Base-by-base conservation (phyloP, 139 green algal genomes). In the Mesotaenium endlicherianum region DNA sequence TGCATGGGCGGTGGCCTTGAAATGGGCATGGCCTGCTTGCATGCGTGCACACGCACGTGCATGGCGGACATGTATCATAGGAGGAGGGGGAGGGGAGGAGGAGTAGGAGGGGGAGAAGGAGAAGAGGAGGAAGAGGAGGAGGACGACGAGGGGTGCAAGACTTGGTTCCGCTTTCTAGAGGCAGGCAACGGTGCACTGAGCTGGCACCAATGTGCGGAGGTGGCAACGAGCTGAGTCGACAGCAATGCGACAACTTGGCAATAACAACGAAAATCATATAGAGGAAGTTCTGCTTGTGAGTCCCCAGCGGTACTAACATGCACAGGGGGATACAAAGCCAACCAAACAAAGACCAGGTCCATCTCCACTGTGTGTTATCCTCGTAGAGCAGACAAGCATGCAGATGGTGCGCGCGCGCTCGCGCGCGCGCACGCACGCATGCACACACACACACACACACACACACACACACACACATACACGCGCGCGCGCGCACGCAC, bases 291-390 rank as follows among this genome's bases (percentile, higher is more conserved):
- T n/a, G n/a, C n/a, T n/a, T n/a, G n/a, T n/a, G n/a, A n/a, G n/a
- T n/a, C n/a, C n/a, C 50, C 50, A 20, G 26, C 50, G 26, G 50
- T 64, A 64, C 26, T 26, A 20, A 26, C 26, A 34, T 20, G 26
- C 20, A 34, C 20, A 26, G 20, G 50, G 26, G 20, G 50, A 64
- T 64, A 64, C 50, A 64, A 34, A 64, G 50, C 50, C n/a, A n/a
- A 64, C 50, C 20, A 34, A 64, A 64, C 50, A 64, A 64, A 64
- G 50, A 64, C n/a, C n/a, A n/a, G n/a, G n/a, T n/a, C n/a, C n/a
- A 64, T 20, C 50, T 34, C 26, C 50, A 34, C 50, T 34, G 26
- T 34, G 26, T 34, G 50, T 64, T 64, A 64, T 26, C 26, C 26
- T 26, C 20, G 26, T 26, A 64, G 50, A 26, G 26, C 20, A 64